Evolutionary conservation across 257 asterid species (phyloP).

Genomic region (Ilex asprella): DNA sequence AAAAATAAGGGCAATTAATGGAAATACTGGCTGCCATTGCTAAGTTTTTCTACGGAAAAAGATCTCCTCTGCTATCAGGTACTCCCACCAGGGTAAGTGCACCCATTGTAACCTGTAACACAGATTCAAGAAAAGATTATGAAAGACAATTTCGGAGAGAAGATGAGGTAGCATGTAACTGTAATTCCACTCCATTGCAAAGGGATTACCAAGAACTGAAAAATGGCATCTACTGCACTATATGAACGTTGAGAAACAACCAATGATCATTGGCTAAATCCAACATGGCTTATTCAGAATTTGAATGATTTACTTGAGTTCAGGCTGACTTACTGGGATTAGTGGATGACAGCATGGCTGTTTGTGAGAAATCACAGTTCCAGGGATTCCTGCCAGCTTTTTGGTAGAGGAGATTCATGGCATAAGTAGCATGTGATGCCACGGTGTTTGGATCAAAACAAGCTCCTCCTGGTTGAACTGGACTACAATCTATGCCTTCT

Average conservation of each 20-base stretch:
- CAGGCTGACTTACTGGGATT: conserved; percentile 41
- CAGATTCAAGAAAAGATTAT: background rate
- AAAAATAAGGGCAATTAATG: no score
- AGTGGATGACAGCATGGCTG: conserved; percentile 38
- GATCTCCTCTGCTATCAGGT: conserved; percentile 11
- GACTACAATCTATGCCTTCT: conserved; percentile 38
- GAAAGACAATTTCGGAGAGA: background rate
- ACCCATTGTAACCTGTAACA: conserved; percentile 37
- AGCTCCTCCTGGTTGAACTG: conserved; percentile 60
- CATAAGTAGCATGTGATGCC: conserved; percentile 53
- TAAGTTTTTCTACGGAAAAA: background rate
- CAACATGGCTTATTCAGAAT: no score
- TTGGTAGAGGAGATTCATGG: conserved; percentile 56
- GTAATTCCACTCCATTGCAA: background rate
- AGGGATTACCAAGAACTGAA: no score
- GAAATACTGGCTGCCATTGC: background rate
- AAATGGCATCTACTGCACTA: no score
- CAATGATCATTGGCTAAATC: no score
- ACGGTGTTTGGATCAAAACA: conserved; percentile 54
- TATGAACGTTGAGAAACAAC: no score
- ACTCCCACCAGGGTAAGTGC: conserved; percentile 40
- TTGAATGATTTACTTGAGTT: background rate
- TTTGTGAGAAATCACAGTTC: conserved; percentile 45
- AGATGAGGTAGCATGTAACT: background rate
- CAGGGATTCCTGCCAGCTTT: conserved; percentile 23